These are phyloP conservation scores for Magnusiomyces ingens DNA, from an alignment of 1,139 yeast species.

Conservation along the genomic window DNA sequence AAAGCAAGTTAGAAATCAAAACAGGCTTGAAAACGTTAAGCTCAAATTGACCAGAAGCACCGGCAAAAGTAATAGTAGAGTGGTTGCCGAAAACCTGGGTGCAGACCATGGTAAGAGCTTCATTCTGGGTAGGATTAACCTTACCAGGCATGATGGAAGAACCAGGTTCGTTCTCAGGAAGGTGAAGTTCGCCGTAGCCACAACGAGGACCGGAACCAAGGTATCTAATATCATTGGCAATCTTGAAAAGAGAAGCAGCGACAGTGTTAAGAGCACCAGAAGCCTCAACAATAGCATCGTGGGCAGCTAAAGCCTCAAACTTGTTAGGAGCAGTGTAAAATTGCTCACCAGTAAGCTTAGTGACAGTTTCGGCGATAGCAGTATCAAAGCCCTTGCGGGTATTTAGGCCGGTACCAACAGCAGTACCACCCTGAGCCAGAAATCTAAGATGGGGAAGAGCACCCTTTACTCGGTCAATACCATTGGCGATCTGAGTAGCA, in stretches of 20 bases:
- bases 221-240: constrained; percentile 96
- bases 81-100: constrained; percentile 97
- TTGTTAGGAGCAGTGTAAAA: constrained; percentile 96
- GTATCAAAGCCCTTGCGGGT: constrained; percentile 85
- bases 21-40: constrained; percentile 97
- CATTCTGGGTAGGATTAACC: constrained; percentile 98
- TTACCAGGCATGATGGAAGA: constrained; percentile 99
- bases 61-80: constrained; percentile 90
- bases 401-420: constrained; percentile 97
- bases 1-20: constrained; percentile 80
- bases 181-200: constrained; percentile 91
- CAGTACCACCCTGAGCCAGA: constrained; percentile 99
- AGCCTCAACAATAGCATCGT: constrained; percentile 95
- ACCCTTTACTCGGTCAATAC: constrained; percentile 77
- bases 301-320: constrained; percentile 98
- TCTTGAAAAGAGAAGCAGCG: constrained; percentile 88
- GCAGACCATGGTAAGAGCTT: constrained; percentile 97
- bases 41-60: constrained; percentile 98
- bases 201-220: constrained; percentile 99
- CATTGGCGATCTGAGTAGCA: constrained; percentile 86
- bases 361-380: constrained; percentile 71
- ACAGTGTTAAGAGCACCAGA: constrained; percentile 95
- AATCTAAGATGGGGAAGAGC: constrained; percentile 67
- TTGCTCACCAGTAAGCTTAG: constrained; percentile 77
- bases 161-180: constrained; percentile 99